A percentile compares a stretch with the other conserved stretches of the same genome.
Evolutionary conservation across 805 yeast species (phyloP).

Genomic region (Metschnikowia orientalis): DNA sequence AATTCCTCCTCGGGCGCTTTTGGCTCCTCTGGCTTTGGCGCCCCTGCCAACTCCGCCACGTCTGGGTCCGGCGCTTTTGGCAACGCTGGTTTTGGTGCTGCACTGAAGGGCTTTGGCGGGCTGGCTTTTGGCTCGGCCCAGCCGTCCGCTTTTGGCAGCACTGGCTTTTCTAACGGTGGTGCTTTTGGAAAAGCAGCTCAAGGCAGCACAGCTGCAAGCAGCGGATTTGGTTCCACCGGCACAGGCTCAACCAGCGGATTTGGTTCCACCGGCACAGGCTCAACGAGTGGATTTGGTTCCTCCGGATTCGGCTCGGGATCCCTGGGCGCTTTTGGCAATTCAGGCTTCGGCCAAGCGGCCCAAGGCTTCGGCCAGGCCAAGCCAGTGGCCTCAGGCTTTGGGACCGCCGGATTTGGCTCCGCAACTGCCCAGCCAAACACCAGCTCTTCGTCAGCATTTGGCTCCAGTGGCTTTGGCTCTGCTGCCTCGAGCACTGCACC

Average conservation of each 20-base stretch:
- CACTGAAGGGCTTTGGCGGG: not conserved
- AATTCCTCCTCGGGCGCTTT: constrained; percentile 2
- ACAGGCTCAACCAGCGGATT: not conserved
- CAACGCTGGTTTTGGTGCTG: constrained; percentile 3
- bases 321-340: not conserved
- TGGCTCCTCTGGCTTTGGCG: constrained; percentile 6
- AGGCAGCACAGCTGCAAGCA: not conserved
- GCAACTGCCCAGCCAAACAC: not conserved
- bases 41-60: not conserved
- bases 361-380: not conserved
- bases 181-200: not conserved
- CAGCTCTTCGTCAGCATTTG: constrained; percentile 1
- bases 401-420: constrained; percentile 8
- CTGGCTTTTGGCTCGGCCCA: constrained; percentile 1
- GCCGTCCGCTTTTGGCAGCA: constrained; percentile 4
- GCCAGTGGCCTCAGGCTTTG: constrained; percentile 1
- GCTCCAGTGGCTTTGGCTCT: constrained; percentile 6
- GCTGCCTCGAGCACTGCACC: constrained; percentile 1
- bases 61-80: constrained; percentile 8
- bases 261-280: constrained; percentile 1
- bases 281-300: constrained; percentile 4
- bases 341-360: not conserved
- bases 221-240: not conserved
- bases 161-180: constrained; percentile 4
- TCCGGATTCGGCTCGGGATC: not conserved